Evolutionary conservation across 768 basidiomycete species (phyloP).

Genomic region (Suillus luteus): DNA sequence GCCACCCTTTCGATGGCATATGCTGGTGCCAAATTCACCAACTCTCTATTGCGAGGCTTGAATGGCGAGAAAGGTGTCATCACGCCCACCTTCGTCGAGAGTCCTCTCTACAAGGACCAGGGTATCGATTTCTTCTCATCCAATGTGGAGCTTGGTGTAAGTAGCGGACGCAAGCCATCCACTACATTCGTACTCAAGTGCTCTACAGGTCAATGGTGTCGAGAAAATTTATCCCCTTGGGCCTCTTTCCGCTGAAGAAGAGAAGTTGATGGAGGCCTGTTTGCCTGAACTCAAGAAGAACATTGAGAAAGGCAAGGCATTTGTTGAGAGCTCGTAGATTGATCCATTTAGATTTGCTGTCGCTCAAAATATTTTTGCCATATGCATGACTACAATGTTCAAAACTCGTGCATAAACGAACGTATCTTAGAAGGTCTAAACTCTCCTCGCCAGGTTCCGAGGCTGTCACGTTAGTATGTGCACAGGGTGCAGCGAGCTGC

Average conservation of each 20-base stretch:
- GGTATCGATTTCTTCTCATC: slow-evolving; percentile 96
- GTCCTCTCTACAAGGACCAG: slow-evolving; percentile 78
- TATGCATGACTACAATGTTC: neutral
- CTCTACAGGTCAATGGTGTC: slow-evolving; percentile 72
- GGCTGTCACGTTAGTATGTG: neutral
- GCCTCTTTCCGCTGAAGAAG: slow-evolving; percentile 73
- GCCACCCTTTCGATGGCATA: slow-evolving; percentile 81
- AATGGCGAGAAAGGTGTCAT: slow-evolving; percentile 69
- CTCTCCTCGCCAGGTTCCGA: neutral
- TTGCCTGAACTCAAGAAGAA: slow-evolving; percentile 95
- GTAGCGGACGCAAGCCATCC: slow-evolving; percentile 24
- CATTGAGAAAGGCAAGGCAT: slow-evolving; percentile 92
- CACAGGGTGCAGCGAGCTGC: neutral
- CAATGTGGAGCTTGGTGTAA: slow-evolving; percentile 90
- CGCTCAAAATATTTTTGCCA: neutral
- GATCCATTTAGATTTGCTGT: neutral
- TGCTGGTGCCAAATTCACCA: slow-evolving; percentile 73
- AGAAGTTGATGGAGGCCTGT: slow-evolving; percentile 84
- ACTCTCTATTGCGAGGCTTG: slow-evolving; percentile 59
- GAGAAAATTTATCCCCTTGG: slow-evolving; percentile 91
- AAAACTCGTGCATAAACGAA: neutral
- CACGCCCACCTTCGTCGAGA: slow-evolving; percentile 87
- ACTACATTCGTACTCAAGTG: slow-evolving; percentile 13
- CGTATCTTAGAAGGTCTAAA: neutral
- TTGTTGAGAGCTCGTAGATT: slow-evolving; percentile 50